Conservation (phyloP, 495 filamentous ascomycete species). For the Penicillium turbatum region DNA sequence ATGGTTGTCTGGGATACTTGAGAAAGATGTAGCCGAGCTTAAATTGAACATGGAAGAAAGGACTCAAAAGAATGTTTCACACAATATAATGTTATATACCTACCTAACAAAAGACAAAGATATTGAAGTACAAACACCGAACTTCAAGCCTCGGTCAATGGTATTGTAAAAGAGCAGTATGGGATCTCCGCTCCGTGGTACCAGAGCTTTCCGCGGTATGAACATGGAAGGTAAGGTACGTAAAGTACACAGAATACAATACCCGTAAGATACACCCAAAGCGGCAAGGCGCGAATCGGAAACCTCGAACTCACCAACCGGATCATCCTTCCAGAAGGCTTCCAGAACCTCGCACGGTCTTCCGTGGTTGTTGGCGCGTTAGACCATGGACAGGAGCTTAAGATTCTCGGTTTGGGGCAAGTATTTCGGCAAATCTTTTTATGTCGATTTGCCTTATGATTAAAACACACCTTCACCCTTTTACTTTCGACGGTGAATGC, state of each 20-base stretch:
- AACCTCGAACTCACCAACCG: conserved; percentile 14
- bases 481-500: not conserved
- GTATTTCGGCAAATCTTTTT: not conserved
- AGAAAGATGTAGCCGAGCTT: no score
- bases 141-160: no score
- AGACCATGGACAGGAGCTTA: conserved; percentile 6
- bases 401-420: not conserved
- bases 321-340: conserved; percentile 28
- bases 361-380: conserved; percentile 3
- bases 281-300: conserved; percentile 5
- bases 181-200: not conserved
- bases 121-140: no score
- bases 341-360: conserved; percentile 16
- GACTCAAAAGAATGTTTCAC: no score
- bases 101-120: no score
- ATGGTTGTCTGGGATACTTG: not conserved
- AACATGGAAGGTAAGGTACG: not conserved
- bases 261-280: not conserved
- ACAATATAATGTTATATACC: no score
- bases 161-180: not conserved
- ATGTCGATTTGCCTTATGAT: not conserved
- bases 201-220: not conserved
- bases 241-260: not conserved
- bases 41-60: no score
- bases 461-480: not conserved